A percentile compares a stretch with the other conserved stretches of the same genome.
These are phyloP conservation scores for Leccinum fallax DNA, from an alignment of 1,284 basidiomycete species.

Conservation along the genomic window DNA sequence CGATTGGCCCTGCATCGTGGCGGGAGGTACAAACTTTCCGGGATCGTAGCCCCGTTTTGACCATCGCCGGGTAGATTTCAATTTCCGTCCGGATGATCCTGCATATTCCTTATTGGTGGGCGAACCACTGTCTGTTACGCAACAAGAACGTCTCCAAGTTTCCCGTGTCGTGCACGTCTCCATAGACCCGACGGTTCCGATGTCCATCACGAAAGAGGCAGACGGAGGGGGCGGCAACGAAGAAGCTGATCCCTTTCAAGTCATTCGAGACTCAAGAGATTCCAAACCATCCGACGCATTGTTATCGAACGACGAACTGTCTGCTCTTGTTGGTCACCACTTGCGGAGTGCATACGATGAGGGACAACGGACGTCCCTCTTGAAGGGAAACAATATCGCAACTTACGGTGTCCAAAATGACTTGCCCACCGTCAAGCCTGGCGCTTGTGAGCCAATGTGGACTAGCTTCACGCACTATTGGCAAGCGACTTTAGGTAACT, in stretches of 20 bases:
- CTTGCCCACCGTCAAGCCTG: constrained; percentile 45
- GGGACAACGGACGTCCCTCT: constrained; percentile 41
- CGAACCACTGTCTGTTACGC: constrained; percentile 53
- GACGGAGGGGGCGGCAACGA: constrained; percentile 49
- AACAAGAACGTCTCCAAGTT: constrained; percentile 53
- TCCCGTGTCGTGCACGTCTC: constrained; percentile 86
- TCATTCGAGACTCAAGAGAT: constrained; percentile 77
- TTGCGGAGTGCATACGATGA: constrained; percentile 65
- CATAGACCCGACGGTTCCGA: constrained; percentile 62
- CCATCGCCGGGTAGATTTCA: constrained; percentile 72
- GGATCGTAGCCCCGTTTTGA: constrained; percentile 3
- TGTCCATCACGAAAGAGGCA: constrained; percentile 29
- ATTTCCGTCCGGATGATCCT: constrained; percentile 85
- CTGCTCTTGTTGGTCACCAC: constrained; percentile 47
- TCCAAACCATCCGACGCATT: constrained; percentile 72
- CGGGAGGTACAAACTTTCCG: constrained; percentile 63
- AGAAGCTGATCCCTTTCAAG: constrained; percentile 63
- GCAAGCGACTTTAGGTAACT: constrained; percentile 75
- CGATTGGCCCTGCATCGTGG: constrained; percentile 79
- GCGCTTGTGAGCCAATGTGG: constrained; percentile 74
- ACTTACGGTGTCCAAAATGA: constrained; percentile 54
- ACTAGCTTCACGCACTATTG: constrained; percentile 83
- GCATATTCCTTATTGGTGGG: constrained; percentile 83
- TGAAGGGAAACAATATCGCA: constrained; percentile 28
- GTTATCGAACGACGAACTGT: constrained; percentile 63